phyloP scores from a whole-genome alignment of 2,329 filamentous ascomycete genomes.

The Fusarium sp. region DNA sequence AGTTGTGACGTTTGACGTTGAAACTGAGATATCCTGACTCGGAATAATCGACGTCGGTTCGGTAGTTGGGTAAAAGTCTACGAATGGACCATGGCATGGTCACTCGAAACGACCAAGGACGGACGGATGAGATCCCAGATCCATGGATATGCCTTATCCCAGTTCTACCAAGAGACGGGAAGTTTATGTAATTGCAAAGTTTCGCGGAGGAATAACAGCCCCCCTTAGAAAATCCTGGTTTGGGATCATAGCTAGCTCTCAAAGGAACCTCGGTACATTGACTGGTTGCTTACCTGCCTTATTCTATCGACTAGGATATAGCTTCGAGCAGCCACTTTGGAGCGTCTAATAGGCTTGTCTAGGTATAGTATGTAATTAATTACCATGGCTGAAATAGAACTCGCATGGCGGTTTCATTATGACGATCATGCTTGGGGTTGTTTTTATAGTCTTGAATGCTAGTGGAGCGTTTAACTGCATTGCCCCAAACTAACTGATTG shows the following conservation, averaged over 20 bases:
- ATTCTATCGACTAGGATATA: conserved; percentile 17
- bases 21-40: not conserved
- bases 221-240: conserved; percentile 14
- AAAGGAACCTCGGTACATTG: conserved; percentile 9
- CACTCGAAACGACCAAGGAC: not conserved
- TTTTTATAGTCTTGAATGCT: conserved; percentile 11
- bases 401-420: conserved; percentile 21
- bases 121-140: not conserved
- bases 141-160: not conserved
- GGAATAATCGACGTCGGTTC: conserved; percentile 1
- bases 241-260: not conserved
- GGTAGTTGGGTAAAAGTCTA: not conserved
- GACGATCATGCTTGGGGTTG: conserved; percentile 25
- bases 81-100: not conserved
- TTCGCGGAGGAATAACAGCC: conserved; percentile 13
- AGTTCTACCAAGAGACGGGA: conserved; percentile 9
- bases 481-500: not conserved
- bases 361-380: not conserved
- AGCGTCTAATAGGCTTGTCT: conserved; percentile 7
- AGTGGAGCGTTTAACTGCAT: conserved; percentile 12
- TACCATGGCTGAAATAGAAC: conserved; percentile 12
- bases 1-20: not conserved
- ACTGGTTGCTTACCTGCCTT: not conserved
- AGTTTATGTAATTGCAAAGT: conserved; percentile 21
- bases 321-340: not conserved